Evolutionary conservation across 2,329 filamentous ascomycete genomes (phyloP), one percentile per base, ranked within the genome.

Genomic region (Fusarium buharicum): DNA sequence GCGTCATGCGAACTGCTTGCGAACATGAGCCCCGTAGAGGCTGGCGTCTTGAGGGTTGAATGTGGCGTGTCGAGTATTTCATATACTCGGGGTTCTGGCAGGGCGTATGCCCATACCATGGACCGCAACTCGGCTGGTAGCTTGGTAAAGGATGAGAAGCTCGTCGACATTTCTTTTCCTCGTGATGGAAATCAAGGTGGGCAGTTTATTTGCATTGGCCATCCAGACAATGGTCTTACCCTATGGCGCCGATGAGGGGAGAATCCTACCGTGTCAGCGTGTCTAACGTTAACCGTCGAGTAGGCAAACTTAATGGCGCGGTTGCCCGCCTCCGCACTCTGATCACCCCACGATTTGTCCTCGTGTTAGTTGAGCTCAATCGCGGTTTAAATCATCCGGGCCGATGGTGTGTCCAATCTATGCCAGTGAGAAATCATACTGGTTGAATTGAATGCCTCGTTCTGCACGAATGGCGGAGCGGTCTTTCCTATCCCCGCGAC

Each of bases 1-100:
- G 50, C 53, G 54, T 60, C 49, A n/a, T 59, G 43, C 11, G 52
- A 67, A 38, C 46, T 54, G 38, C 50, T 70, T 3, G 63, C 64
- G 41, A 70, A 64, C 4, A 62, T 53, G 20, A 67, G 54, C 22
- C 55, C 61, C 33, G 62, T 36, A 24, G 62, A 50, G 17, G 55
- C 48, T 17, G 55, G 56, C n/a, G 61, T 64, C 51, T 56, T 59
- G 50, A 57, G 45, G 20, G 62, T 68, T 37, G 60, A 55, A 31
- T 54, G 44, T 37, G 65, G 63, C 31, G 58, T 53, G 34, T 67
- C 63, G 31, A 67, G 47, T 12, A 70, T 52, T 34, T 70, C 65
- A 27, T 66, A 66, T 36, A 66, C 56, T 50, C 54, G 58, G 27
- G 60, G 51, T 27, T 60, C 65, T n/a, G 53, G 60, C 22, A 69